These are phyloP conservation scores for Talaromyces rugulosus DNA, from an alignment of 2,329 filamentous ascomycete genomes.

Conservation along the genomic window DNA sequence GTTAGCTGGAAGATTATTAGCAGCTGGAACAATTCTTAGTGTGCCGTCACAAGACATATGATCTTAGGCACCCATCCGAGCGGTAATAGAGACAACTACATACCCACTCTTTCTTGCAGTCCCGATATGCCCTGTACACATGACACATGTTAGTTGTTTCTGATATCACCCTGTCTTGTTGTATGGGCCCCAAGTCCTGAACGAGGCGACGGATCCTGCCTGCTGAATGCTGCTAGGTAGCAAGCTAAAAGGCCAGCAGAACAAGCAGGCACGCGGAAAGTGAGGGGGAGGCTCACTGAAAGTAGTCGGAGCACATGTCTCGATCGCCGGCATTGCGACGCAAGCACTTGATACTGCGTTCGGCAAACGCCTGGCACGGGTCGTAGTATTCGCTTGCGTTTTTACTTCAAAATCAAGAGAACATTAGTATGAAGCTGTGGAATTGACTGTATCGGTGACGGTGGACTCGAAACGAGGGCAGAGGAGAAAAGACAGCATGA, in stretches of 20 bases:
- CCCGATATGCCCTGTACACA: slow-evolving; percentile 71
- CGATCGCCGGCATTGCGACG: slow-evolving; percentile 83
- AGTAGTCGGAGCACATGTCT: slow-evolving; percentile 90
- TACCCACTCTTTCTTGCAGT: slow-evolving; percentile 95
- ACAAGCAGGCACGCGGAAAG: neutral
- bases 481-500: neutral
- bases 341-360: slow-evolving; percentile 79
- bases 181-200: neutral
- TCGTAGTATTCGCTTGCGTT: slow-evolving; percentile 85
- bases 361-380: slow-evolving; percentile 88
- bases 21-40: neutral
- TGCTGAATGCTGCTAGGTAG: neutral
- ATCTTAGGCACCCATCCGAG: neutral
- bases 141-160: neutral
- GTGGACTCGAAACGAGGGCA: neutral
- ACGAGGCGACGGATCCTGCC: neutral
- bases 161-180: neutral
- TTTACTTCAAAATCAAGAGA: slow-evolving; percentile 57
- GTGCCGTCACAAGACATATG: neutral
- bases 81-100: slow-evolving; percentile 25
- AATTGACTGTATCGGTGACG: neutral
- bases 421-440: neutral
- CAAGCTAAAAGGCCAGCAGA: neutral
- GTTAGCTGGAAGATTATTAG: slow-evolving; percentile 10
- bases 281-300: slow-evolving; percentile 63